Evolutionary conservation across 208 protist genomes (phyloP).

Genomic region (Trypanosoma boissoni): DNA sequence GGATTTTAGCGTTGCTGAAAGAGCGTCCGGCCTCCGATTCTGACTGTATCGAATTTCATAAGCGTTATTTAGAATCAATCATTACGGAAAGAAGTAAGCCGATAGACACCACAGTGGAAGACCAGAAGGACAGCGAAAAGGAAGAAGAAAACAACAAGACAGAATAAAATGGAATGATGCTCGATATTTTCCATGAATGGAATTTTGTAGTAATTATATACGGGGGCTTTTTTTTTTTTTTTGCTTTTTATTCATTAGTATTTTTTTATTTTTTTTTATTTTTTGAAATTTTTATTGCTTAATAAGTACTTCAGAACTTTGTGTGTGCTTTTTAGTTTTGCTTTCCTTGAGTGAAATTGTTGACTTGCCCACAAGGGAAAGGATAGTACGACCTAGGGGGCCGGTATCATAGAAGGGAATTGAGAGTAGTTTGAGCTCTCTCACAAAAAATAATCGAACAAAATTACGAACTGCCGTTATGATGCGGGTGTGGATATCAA

Average conservation of each 20-base stretch:
- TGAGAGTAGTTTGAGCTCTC: too few species aligned
- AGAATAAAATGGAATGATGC: neutral
- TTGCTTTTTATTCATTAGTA: too few species aligned
- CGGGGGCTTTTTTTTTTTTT: too few species aligned
- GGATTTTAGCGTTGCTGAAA: slow-evolving; percentile 81
- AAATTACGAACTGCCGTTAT: slow-evolving; percentile 2
- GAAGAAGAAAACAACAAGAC: neutral
- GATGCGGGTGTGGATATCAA: slow-evolving; percentile 18
- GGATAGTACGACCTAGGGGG: too few species aligned
- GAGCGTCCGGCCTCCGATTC: slow-evolving; percentile 56
- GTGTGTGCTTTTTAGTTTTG: neutral
- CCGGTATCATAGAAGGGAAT: too few species aligned
- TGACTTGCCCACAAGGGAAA: too few species aligned
- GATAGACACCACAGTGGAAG: neutral
- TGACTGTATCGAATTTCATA: slow-evolving; percentile 81
- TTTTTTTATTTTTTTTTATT: neutral
- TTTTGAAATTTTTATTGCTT: neutral
- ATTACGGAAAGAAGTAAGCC: neutral
- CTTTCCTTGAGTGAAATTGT: too few species aligned
- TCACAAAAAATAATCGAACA: neutral
- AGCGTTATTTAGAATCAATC: slow-evolving; percentile 63
- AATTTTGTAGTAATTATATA: too few species aligned
- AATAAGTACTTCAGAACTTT: neutral
- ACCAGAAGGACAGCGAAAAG: neutral
- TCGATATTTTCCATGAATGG: too few species aligned